These are phyloP conservation scores for Pleomassaria siparia DNA, from an alignment of 2,329 filamentous ascomycete species.

Conservation along the genomic window DNA sequence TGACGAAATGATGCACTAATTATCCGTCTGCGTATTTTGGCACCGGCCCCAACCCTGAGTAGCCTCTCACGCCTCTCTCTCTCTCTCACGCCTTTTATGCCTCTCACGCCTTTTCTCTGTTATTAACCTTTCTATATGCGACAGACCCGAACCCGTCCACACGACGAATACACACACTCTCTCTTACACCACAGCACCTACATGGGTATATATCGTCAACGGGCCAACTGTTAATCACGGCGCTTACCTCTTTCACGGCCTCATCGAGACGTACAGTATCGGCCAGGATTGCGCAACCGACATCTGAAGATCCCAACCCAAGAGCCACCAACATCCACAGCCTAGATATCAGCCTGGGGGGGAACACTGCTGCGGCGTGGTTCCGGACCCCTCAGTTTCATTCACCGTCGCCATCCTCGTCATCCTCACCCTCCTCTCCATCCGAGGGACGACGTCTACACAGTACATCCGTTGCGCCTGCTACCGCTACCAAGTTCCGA, in stretches of 20 bases:
- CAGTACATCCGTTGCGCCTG: slow-evolving; percentile 2
- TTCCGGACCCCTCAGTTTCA: background rate
- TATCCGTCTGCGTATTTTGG: background rate
- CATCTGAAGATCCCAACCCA: slow-evolving; percentile 17
- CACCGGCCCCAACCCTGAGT: background rate
- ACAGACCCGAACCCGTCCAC: too few relatives aligned
- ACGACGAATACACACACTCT: too few relatives aligned
- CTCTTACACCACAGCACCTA: too few relatives aligned
- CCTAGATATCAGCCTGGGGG: slow-evolving; percentile 6
- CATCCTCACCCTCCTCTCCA: slow-evolving; percentile 2
- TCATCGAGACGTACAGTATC: too few relatives aligned
- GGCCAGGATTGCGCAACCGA: slow-evolving; percentile 6
- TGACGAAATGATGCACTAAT: background rate
- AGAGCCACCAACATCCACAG: slow-evolving; percentile 14
- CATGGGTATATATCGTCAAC: too few relatives aligned
- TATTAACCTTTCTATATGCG: too few relatives aligned
- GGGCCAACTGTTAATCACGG: too few relatives aligned
- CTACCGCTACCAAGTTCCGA: slow-evolving; percentile 11
- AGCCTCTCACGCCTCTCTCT: background rate
- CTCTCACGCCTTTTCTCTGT: too few relatives aligned
- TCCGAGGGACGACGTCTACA: background rate
- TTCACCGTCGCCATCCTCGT: background rate
- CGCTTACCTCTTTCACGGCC: too few relatives aligned
- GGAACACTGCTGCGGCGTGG: background rate
- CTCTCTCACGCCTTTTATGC: too few relatives aligned